Conservation (phyloP, 345 rosid species). For the Ceriops decandra region DNA sequence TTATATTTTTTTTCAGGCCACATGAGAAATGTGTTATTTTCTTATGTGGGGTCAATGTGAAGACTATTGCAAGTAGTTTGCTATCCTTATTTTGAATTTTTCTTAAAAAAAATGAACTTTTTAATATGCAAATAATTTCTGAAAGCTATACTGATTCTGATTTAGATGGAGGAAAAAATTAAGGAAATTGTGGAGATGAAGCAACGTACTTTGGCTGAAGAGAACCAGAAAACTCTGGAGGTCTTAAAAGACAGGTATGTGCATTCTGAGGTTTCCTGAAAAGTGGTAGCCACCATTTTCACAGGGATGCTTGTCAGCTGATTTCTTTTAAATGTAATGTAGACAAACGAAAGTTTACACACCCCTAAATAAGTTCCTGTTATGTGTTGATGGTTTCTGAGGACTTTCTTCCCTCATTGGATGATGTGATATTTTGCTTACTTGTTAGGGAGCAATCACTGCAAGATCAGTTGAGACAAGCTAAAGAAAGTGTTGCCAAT, state of each 20-base stretch:
- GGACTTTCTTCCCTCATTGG: not conserved
- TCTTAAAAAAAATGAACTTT: not conserved
- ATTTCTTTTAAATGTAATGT: not conserved
- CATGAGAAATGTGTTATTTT: too few species aligned
- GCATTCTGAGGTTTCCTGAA: not conserved
- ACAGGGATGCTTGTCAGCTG: not conserved
- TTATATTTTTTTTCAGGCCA: too few species aligned
- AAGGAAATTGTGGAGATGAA: constrained; percentile 97
- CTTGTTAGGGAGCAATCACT: constrained; percentile 73
- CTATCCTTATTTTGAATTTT: not conserved
- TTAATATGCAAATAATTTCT: too few species aligned
- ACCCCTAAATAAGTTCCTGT: not conserved
- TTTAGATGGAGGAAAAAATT: constrained; percentile 98
- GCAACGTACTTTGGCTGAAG: constrained; percentile 95
- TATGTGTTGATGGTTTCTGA: not conserved
- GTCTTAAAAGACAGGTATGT: constrained; percentile 81
- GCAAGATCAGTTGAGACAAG: constrained; percentile 98
- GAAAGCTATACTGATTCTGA: not conserved
- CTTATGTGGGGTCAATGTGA: too few species aligned
- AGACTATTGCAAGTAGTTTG: not conserved
- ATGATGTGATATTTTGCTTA: constrained; percentile 2
- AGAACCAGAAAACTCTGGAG: constrained; percentile 93
- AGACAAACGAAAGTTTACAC: not conserved
- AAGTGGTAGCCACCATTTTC: not conserved
- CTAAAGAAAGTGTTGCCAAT: constrained; percentile 84